Percentiles rank a stretch among this genome's conserved stretches.
phyloP scores from a whole-genome alignment of 208 protist species.

The Leishmania mexicana region DNA sequence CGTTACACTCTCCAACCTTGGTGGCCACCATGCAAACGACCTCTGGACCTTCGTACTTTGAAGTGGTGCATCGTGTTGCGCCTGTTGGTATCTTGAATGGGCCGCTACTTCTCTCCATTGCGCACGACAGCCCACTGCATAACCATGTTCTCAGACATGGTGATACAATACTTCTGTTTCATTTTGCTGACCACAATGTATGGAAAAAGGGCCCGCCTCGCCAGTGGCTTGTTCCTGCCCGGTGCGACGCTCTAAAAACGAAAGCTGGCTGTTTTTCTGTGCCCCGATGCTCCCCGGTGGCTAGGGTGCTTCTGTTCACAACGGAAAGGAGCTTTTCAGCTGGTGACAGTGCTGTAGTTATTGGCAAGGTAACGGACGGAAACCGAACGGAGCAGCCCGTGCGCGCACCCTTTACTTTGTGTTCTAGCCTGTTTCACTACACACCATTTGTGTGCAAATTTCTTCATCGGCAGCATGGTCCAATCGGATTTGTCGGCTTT shows the following conservation, averaged over 20 bases:
- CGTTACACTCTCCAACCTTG: neutral
- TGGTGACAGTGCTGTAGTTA: slow-evolving; percentile 1
- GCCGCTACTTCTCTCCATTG: neutral
- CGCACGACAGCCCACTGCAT: neutral
- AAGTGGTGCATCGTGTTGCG: neutral
- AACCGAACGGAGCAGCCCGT: neutral
- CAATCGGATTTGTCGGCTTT: slow-evolving; percentile 5
- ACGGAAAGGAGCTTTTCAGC: neutral
- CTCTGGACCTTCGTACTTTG: neutral
- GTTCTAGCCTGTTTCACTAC: neutral
- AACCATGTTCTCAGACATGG: neutral
- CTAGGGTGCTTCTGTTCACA: neutral
- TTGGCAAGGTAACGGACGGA: neutral
- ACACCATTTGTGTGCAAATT: slow-evolving; percentile 9
- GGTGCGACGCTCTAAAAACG: neutral
- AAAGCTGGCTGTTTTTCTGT: neutral
- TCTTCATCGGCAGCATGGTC: slow-evolving; percentile 3
- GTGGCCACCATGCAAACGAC: neutral
- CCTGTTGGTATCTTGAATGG: neutral
- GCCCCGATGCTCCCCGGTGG: neutral
- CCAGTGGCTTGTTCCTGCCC: neutral
- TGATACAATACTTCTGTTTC: neutral
- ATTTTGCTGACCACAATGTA: neutral
- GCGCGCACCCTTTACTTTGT: neutral
- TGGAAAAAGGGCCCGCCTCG: neutral